These are phyloP conservation scores for Urochloa ruziziensis DNA, from an alignment of 176 grass and related monocot genomes.

Conservation along the genomic window DNA sequence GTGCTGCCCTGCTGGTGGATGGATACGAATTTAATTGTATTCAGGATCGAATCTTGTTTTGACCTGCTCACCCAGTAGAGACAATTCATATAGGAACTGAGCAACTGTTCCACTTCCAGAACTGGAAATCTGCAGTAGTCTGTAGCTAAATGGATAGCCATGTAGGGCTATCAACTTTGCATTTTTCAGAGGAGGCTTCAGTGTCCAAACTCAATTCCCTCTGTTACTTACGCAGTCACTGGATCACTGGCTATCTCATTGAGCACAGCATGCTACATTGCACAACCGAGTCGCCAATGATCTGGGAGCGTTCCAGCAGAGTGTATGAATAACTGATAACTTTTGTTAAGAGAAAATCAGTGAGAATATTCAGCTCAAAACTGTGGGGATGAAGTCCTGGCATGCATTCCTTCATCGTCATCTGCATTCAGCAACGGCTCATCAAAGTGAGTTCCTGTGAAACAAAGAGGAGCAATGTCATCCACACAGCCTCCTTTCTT, in stretches of 20 bases:
- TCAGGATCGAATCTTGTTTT: not conserved
- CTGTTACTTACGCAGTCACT: not conserved
- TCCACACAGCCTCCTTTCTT: not conserved
- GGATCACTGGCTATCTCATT: not conserved
- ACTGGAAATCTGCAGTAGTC: not conserved
- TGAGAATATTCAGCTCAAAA: not conserved
- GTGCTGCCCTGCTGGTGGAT: not conserved
- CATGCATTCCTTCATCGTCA: not conserved
- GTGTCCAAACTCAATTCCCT: not conserved
- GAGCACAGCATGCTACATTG: not conserved
- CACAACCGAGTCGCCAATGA: not conserved
- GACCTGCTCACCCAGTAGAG: not conserved
- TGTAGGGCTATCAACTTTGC: not conserved
- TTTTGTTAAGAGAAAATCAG: not conserved
- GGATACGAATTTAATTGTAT: not conserved
- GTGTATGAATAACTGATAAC: not conserved
- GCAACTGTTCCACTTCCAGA: not conserved
- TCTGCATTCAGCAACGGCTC: not conserved
- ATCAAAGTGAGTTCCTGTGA: conserved; percentile 14
- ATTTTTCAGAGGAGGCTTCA: not conserved
- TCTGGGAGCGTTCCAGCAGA: not conserved
- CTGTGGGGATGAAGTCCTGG: not conserved
- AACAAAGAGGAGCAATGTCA: not conserved
- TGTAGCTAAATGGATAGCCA: not conserved
- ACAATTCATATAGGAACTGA: not conserved